Percentiles rank a stretch among this genome's conserved stretches.
Conservation (phyloP, 2,329 filamentous ascomycete genomes). For the Talaromyces atroroseus region DNA sequence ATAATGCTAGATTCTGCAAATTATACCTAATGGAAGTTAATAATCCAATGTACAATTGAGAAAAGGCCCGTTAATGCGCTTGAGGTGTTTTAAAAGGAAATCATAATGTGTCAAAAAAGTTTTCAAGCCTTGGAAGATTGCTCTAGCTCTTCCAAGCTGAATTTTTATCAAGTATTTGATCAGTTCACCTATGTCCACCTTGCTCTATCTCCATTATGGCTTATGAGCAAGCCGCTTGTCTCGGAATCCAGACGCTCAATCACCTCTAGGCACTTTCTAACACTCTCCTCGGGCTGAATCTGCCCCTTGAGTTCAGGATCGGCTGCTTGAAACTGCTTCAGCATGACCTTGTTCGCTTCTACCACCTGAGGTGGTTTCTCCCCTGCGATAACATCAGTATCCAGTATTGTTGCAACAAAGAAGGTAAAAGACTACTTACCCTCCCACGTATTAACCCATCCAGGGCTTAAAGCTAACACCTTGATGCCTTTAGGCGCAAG, state of each 20-base stretch:
- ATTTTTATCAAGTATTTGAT: no score
- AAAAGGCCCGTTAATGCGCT: no score
- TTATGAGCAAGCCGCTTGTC: conserved; percentile 21
- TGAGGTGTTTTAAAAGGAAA: no score
- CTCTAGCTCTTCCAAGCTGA: no score
- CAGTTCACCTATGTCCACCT: no score
- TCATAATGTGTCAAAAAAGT: no score
- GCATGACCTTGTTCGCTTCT: conserved; percentile 10
- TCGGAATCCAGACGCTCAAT: conserved; percentile 20
- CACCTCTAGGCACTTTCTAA: conserved; percentile 20
- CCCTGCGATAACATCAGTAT: no score
- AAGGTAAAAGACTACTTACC: conserved; percentile 15
- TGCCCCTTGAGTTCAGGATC: conserved; percentile 20
- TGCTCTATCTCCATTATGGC: conserved; percentile 29
- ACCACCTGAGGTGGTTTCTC: neutral
- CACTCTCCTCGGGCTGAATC: conserved; percentile 23
- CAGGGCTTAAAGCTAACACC: conserved; percentile 30
- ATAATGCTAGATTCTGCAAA: no score
- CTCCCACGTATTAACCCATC: conserved; percentile 25
- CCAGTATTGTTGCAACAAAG: neutral
- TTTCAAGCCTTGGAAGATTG: no score
- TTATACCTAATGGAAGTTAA: no score
- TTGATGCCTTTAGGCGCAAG: conserved; percentile 28
- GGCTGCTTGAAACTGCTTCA: conserved; percentile 19
- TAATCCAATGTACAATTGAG: no score